Base-by-base conservation (phyloP, 345 rosid species). In the Citrus inodora region DNA sequence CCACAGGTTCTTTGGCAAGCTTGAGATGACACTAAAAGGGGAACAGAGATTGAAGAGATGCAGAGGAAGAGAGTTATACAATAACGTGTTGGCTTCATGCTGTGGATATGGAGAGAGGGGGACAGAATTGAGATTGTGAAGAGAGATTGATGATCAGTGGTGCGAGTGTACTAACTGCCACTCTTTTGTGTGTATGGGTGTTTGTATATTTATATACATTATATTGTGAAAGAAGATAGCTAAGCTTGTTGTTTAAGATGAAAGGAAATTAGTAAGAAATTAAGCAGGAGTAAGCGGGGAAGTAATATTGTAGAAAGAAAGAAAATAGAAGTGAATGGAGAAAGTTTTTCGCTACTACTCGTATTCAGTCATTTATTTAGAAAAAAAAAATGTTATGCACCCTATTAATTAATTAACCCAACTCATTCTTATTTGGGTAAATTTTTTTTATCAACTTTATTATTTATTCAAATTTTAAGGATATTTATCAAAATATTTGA, bases 1-100 rank as follows among this genome's bases (percentile, higher is more conserved):
- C 94, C 98, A 11, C 98, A 93, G 61, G 86, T 79, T 71, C 86
- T 87, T 24, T 86, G 86, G 83, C 98, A 95, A 11, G 90, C 70
- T 74, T 89, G 98, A 30, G 97, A 85, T 4, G 87, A 84, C 83
- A 80, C 85, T 11, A 74, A 19, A 24, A 71, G 77, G 69, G 88
- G 87, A 59, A 88, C 77, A 55, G 74, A 14, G 48, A 78, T 48
- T 55, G 80, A 28, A 75, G 71, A 27, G 73, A 81, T 32, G 74
- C 78, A 59, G 80, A 51, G 62, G 30, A 80, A 65, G 40, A 78
- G 60, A 78, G 67, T 4, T 0, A 32, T 19, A 25, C 13, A 55
- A 74, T 78, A 61, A 40, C 22, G 80, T 25, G 73, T 78, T 61
- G 66, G 74, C 74, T 79, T 77, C 89, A 85, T 85, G 37, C 35